phyloP scores from a whole-genome alignment of 805 yeast species.

The Wickerhamia fluorescens region DNA sequence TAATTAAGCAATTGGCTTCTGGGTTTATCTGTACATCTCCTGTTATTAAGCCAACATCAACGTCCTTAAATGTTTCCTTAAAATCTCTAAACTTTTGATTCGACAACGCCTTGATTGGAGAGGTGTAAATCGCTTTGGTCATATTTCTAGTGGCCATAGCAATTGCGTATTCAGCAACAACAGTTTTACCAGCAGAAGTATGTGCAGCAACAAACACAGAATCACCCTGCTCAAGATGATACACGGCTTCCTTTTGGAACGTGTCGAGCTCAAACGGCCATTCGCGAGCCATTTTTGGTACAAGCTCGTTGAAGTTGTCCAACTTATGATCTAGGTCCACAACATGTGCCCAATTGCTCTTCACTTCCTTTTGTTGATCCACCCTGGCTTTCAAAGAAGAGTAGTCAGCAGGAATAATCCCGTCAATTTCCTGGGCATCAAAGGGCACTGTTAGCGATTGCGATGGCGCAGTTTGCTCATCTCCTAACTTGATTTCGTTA shows the following conservation, averaged over 20 bases:
- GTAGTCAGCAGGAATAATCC: constrained; percentile 31
- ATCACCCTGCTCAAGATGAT: constrained; percentile 94
- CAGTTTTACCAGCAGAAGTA: constrained; percentile 98
- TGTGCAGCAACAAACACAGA: constrained; percentile 99
- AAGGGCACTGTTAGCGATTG: constrained; percentile 11
- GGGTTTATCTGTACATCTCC: constrained; percentile 98
- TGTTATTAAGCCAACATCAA: constrained; percentile 89
- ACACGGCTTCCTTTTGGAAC: constrained; percentile 95
- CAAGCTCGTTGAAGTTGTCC: constrained; percentile 77
- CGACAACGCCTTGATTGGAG: constrained; percentile 88
- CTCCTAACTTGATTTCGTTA: constrained; percentile 3
- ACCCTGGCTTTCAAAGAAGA: constrained; percentile 14
- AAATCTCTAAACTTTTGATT: constrained; percentile 89
- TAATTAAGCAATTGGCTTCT: constrained; percentile 90
- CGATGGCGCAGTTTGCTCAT: not conserved
- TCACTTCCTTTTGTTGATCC: constrained; percentile 21
- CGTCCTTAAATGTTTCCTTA: constrained; percentile 66
- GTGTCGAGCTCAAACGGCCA: constrained; percentile 96
- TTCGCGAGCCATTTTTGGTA: constrained; percentile 86
- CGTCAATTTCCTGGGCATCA: constrained; percentile 42
- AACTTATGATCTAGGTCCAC: constrained; percentile 81
- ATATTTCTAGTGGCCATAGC: constrained; percentile 93
- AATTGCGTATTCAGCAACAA: constrained; percentile 96
- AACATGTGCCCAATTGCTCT: constrained; percentile 88
- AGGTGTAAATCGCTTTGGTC: constrained; percentile 95